phyloP scores from a whole-genome alignment of 208 protist genomes.

The Leishmania gerbilli region DNA sequence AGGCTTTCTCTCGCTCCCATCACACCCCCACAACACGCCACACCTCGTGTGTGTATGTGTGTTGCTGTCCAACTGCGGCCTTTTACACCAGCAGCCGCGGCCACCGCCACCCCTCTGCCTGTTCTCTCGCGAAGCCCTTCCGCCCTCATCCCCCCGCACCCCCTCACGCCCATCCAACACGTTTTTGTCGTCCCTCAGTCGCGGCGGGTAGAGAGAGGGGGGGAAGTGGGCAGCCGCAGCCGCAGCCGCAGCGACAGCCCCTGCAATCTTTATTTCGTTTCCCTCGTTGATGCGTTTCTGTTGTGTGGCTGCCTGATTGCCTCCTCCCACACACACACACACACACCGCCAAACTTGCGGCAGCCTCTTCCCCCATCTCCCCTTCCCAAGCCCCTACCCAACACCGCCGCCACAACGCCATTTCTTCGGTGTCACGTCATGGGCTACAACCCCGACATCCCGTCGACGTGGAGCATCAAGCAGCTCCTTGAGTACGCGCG shows the following conservation, averaged over 20 bases:
- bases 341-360: background rate
- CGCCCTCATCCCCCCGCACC: background rate
- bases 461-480: constrained; percentile 45
- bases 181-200: no score
- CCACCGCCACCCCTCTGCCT: background rate
- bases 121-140: background rate
- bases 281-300: background rate
- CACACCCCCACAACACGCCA: no score
- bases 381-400: background rate
- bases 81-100: background rate
- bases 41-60: background rate
- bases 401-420: background rate
- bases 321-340: no score
- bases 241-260: background rate
- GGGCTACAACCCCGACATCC: constrained; percentile 38
- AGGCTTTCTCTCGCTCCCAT: background rate
- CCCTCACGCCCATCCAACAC: background rate
- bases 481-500: constrained; percentile 43
- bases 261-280: background rate
- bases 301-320: no score
- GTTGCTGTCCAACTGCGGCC: background rate
- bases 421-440: constrained; percentile 7
- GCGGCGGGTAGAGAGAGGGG: background rate
- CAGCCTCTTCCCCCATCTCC: background rate
- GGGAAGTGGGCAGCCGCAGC: background rate